phyloP scores from a whole-genome alignment of 2,329 filamentous ascomycete species.

The Aureobasidium subglaciale region DNA sequence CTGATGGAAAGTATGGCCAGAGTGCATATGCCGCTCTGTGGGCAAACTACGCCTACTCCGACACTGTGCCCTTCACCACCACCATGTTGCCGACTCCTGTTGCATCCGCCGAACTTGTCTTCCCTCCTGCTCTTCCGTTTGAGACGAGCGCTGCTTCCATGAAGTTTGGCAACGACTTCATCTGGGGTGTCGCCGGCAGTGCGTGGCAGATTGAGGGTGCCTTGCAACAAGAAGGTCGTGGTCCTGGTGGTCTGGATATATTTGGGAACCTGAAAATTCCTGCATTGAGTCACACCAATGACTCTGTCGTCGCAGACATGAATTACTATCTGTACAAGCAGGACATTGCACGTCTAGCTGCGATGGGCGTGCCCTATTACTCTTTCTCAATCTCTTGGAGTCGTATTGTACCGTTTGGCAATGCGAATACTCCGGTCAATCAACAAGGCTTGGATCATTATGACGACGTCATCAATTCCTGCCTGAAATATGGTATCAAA shows the following conservation, averaged over 20 bases:
- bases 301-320: conserved; percentile 35
- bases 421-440: conserved; percentile 37
- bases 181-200: conserved; percentile 20
- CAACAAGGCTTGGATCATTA: conserved; percentile 39
- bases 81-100: conserved; percentile 51
- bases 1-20: conserved; percentile 27
- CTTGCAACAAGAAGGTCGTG: conserved; percentile 18
- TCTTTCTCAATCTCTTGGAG: conserved; percentile 41
- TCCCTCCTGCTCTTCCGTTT: conserved; percentile 49
- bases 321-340: conserved; percentile 47
- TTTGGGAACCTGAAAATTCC: conserved; percentile 20
- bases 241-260: conserved; percentile 7
- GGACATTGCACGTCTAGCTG: conserved; percentile 33
- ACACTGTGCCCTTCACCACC: conserved; percentile 19
- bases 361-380: conserved; percentile 27
- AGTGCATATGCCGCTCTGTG: conserved; percentile 31
- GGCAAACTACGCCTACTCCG: not conserved
- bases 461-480: conserved; percentile 39
- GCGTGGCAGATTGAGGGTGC: conserved; percentile 24
- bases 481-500: conserved; percentile 36
- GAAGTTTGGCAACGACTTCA: conserved; percentile 43
- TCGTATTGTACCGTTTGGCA: conserved; percentile 40
- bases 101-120: conserved; percentile 47
- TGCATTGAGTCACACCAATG: conserved; percentile 12
- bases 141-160: conserved; percentile 45